Percentiles rank a stretch among this genome's conserved stretches.
phyloP scores from a whole-genome alignment of 495 filamentous ascomycete genomes.

The Trichoderma gamsii region DNA sequence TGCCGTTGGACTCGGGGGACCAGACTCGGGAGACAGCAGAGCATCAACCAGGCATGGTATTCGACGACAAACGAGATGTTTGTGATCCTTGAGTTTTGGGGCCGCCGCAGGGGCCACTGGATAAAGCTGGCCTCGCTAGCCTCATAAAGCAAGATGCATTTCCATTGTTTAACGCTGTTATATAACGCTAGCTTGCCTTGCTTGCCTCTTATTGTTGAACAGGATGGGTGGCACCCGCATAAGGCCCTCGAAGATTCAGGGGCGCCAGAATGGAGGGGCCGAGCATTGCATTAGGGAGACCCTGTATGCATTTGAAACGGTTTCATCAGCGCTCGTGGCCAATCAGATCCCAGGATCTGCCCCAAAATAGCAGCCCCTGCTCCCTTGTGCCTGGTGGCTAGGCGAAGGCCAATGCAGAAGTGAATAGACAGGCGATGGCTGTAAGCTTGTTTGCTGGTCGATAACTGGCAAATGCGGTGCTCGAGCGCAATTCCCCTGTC shows the following conservation, averaged over 20 bases:
- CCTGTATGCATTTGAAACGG: constrained; percentile 9
- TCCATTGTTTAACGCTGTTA: not conserved
- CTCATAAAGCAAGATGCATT: not conserved
- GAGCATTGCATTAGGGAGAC: constrained; percentile 11
- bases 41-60: not conserved
- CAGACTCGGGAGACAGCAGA: not conserved
- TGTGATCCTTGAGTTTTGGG: not conserved
- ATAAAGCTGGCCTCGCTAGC: not conserved
- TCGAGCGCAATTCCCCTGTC: not conserved
- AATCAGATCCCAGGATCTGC: not conserved
- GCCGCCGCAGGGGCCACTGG: not conserved
- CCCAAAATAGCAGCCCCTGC: constrained; percentile 10
- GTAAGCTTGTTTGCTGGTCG: not conserved
- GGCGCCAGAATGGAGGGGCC: constrained; percentile 1
- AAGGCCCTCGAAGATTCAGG: constrained; percentile 2
- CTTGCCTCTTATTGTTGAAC: not conserved
- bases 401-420: not conserved
- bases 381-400: not conserved
- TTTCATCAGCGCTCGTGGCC: not conserved
- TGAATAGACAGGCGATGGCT: not conserved
- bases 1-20: not conserved
- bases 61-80: not conserved
- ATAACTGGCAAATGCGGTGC: not conserved
- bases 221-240: not conserved
- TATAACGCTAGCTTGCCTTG: not conserved